Evolutionary conservation across 371 early-diverging fungal species (phyloP), one percentile per base, ranked within the genome.

Genomic region (Mortierella polycephala): DNA sequence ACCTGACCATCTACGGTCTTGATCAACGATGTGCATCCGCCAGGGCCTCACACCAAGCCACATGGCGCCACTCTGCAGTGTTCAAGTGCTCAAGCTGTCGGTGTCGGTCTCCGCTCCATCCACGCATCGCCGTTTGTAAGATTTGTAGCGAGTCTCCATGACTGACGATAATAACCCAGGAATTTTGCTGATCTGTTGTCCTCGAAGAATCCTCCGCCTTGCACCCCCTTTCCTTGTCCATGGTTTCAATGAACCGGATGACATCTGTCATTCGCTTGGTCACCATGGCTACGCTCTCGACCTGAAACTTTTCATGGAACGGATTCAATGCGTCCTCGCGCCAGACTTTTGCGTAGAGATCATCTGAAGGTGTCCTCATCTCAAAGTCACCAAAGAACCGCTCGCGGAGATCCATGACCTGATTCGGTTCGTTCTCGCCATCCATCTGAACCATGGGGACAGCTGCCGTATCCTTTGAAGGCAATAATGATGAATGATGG

Each of bases 321-420:
- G 69, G 60, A 9, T 68, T 55, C 20, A 44, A 20, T 0, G 56
- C 72, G 41, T 79, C 79, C 42, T 62, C 58, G 7, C 13, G 21
- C 79, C 79, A 79, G 6, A 79, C 73, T 16, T 2, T 6, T 1
- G 47, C 44, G 39, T 79, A 79, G 1, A 79, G 47, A 9, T 60
- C 60, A 7, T 72, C 73, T 10, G 79, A 79, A 1, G 72, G 69
- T 9, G 62, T 69, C 40, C 58, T 47, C 69, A 69, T 68, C 42
- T 79, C 79, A 53, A 72, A 79, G 16, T 79, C 69, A 3, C 79
- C 79, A 66, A 79, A 79, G 67, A 72, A 79, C n/a, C 79, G 56
- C 52, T 79, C 79, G 4, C 69, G 54, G n/a, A 79, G 66, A 18
- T 62, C 73, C 0, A 18, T 39, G 12, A 37, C n/a, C 8, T 59